phyloP scores from a whole-genome alignment of 768 basidiomycete genomes.

The Tulasnella calospora region DNA sequence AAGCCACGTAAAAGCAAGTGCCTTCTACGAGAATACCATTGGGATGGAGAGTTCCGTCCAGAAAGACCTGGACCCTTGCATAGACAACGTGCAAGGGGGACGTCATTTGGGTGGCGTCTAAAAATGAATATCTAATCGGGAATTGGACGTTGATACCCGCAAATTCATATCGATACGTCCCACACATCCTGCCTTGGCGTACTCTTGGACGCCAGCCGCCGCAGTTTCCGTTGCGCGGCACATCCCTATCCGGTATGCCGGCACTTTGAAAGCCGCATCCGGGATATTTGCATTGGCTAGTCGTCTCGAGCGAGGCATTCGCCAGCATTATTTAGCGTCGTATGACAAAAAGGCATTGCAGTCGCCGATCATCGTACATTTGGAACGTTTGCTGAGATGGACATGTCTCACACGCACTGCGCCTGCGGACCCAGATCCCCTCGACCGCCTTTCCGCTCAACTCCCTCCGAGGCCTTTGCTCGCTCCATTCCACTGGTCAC shows the following conservation, averaged over 20 bases:
- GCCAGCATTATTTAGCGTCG: no score
- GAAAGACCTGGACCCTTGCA: neutral
- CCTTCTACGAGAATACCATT: neutral
- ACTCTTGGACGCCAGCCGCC: neutral
- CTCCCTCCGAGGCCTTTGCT: neutral
- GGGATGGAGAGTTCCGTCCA: neutral
- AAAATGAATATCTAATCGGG: neutral
- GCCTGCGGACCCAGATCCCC: neutral
- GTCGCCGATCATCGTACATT: neutral
- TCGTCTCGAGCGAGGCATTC: neutral
- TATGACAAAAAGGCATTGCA: no score
- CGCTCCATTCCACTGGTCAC: neutral
- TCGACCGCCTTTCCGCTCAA: neutral
- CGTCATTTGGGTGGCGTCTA: neutral
- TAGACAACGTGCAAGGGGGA: neutral
- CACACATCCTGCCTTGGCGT: neutral
- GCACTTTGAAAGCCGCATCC: neutral
- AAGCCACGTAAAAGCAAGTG: neutral
- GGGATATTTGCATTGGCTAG: neutral
- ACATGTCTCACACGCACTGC: neutral
- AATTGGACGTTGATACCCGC: neutral
- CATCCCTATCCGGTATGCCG: neutral
- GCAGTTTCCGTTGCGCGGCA: neutral
- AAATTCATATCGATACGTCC: neutral
- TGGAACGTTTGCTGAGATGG: neutral